Evolutionary conservation across 2,329 filamentous ascomycete genomes (phyloP).

Genomic region (Tolypocladium inflatum): DNA sequence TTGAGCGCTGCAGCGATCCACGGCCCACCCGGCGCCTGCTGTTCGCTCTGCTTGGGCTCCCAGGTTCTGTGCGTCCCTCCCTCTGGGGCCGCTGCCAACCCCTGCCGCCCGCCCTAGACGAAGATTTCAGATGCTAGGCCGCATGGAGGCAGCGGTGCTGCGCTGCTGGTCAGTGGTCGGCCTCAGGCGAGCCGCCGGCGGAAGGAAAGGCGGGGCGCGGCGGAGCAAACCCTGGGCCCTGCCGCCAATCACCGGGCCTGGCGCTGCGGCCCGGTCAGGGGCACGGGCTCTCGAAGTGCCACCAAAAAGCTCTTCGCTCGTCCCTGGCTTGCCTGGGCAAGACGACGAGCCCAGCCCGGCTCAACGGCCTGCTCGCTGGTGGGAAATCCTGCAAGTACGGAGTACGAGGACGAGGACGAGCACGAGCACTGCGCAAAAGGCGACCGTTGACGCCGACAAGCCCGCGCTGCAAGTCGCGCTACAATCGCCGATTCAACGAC

Average conservation of each 20-base stretch:
- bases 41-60: neutral
- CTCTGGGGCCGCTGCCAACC: neutral
- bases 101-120: neutral
- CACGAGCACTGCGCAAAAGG: neutral
- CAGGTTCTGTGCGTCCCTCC: neutral
- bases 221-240: neutral
- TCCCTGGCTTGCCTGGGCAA: no score
- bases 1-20: neutral
- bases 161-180: neutral
- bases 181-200: neutral
- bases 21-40: neutral
- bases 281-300: neutral
- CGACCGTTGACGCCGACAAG: neutral
- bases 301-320: neutral
- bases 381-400: neutral
- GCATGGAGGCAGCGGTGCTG: neutral
- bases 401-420: no score
- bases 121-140: neutral
- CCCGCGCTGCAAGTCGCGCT: neutral
- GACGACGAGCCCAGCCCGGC: neutral
- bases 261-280: neutral
- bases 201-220: neutral
- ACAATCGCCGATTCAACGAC: neutral
- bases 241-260: neutral
- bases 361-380: neutral